These are phyloP conservation scores for Geotrichum klebahnii DNA, from an alignment of 1,139 yeast species.

Conservation along the genomic window DNA sequence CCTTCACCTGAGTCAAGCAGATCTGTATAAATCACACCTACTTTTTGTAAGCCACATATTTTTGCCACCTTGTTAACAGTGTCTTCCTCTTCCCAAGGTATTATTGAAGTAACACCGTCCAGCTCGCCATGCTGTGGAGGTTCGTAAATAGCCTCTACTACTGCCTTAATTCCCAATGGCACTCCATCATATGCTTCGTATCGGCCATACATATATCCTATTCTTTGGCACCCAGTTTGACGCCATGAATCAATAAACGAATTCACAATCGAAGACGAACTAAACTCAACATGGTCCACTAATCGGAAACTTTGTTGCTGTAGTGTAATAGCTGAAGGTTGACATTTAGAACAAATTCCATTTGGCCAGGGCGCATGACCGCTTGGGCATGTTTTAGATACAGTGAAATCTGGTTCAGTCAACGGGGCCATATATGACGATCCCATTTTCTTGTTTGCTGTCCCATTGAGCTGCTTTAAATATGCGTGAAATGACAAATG, in stretches of 20 bases:
- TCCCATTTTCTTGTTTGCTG: slow-evolving; percentile 58
- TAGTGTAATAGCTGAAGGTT: slow-evolving; percentile 89
- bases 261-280: slow-evolving; percentile 67
- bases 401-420: slow-evolving; percentile 63
- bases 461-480: slow-evolving; percentile 66
- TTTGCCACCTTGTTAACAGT: slow-evolving; percentile 53
- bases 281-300: slow-evolving; percentile 96
- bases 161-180: slow-evolving; percentile 90
- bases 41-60: slow-evolving; percentile 59
- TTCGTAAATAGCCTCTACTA: slow-evolving; percentile 89
- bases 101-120: slow-evolving; percentile 71
- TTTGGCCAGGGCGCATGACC: slow-evolving; percentile 93
- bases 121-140: slow-evolving; percentile 84
- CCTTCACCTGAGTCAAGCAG: slow-evolving; percentile 80
- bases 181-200: slow-evolving; percentile 75
- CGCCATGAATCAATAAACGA: slow-evolving; percentile 91
- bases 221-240: slow-evolving; percentile 76
- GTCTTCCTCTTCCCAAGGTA: slow-evolving; percentile 52
- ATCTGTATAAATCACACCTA: slow-evolving; percentile 89
- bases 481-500: slow-evolving; percentile 86
- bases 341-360: slow-evolving; percentile 96
- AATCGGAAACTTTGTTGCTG: slow-evolving; percentile 87
- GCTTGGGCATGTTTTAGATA: slow-evolving; percentile 59
- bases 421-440: slow-evolving; percentile 79
- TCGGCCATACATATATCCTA: slow-evolving; percentile 78